Evolutionary conservation across 495 filamentous ascomycete species (phyloP).

Genomic region (Hyaloscypha finlandica): DNA sequence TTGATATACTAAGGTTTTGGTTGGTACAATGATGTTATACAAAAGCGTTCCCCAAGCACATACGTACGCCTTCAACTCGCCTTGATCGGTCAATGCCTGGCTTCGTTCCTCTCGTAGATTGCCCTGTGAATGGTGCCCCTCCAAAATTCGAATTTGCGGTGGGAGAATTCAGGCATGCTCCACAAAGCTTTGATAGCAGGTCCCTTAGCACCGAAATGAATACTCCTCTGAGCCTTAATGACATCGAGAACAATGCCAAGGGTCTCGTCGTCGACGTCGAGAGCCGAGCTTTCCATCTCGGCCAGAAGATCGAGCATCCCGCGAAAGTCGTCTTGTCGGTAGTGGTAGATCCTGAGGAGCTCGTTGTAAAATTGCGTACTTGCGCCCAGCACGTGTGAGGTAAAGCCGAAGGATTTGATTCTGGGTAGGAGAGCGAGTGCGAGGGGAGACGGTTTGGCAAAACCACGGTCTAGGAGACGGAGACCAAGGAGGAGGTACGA

Average conservation of each 20-base stretch:
- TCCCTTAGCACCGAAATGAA: slow-evolving; percentile 20
- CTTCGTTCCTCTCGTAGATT: slow-evolving; percentile 3
- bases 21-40: not conserved
- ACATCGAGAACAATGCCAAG: slow-evolving; percentile 47
- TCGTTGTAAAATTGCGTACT: slow-evolving; percentile 76
- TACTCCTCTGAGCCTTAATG: slow-evolving; percentile 7
- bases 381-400: slow-evolving; percentile 72
- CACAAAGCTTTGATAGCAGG: slow-evolving; percentile 23
- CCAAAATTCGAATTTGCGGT: slow-evolving; percentile 22
- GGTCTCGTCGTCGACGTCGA: slow-evolving; percentile 63
- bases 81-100: not conserved
- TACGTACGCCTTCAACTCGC: not conserved
- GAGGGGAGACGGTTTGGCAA: slow-evolving; percentile 59
- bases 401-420: slow-evolving; percentile 68
- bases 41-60: not conserved
- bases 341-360: slow-evolving; percentile 65
- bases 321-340: slow-evolving; percentile 58
- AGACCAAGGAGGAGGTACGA: slow-evolving; percentile 63
- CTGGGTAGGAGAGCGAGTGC: slow-evolving; percentile 64
- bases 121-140: slow-evolving; percentile 11
- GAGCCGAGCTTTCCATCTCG: slow-evolving; percentile 76
- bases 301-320: slow-evolving; percentile 62
- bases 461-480: slow-evolving; percentile 60
- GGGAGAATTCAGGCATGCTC: slow-evolving; percentile 29
- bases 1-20: not conserved